Evolutionary conservation across 2,329 filamentous ascomycete genomes (phyloP).

Genomic region (Elsinoe ampelina): DNA sequence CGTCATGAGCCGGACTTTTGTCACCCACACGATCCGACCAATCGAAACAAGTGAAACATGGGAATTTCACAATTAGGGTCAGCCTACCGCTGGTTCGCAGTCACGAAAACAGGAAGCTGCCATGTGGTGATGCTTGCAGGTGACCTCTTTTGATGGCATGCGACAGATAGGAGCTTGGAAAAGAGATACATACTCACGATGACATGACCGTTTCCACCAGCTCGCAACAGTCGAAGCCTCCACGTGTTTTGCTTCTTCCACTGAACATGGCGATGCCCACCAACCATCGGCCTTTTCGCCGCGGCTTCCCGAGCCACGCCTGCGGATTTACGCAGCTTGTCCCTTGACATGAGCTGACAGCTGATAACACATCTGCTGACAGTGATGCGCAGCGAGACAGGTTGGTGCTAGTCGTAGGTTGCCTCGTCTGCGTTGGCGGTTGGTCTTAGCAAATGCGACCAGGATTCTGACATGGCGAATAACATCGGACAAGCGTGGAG

Average conservation of each 20-base stretch:
- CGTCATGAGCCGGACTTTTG: neutral
- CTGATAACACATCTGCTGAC: too few relatives aligned
- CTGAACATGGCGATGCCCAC: neutral
- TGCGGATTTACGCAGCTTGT: neutral
- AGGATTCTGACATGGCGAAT: too few relatives aligned
- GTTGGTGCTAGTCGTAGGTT: too few relatives aligned
- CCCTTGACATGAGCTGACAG: neutral
- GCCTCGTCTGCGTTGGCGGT: too few relatives aligned
- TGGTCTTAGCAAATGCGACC: too few relatives aligned
- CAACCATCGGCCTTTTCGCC: neutral
- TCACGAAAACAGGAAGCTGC: constrained; percentile 3
- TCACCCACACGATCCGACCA: neutral
- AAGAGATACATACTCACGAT: neutral
- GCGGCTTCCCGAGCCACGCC: neutral
- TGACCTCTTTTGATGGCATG: neutral
- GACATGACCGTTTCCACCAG: neutral
- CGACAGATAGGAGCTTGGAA: neutral
- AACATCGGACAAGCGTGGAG: too few relatives aligned
- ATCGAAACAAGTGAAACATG: constrained; percentile 4
- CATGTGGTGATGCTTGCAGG: neutral
- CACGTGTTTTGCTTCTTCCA: neutral
- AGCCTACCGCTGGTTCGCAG: constrained; percentile 3
- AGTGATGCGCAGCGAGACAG: too few relatives aligned
- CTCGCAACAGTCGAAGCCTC: neutral
- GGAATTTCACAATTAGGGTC: neutral